Base-by-base conservation (phyloP, 768 basidiomycete genomes). In the Podaxis sp. region DNA sequence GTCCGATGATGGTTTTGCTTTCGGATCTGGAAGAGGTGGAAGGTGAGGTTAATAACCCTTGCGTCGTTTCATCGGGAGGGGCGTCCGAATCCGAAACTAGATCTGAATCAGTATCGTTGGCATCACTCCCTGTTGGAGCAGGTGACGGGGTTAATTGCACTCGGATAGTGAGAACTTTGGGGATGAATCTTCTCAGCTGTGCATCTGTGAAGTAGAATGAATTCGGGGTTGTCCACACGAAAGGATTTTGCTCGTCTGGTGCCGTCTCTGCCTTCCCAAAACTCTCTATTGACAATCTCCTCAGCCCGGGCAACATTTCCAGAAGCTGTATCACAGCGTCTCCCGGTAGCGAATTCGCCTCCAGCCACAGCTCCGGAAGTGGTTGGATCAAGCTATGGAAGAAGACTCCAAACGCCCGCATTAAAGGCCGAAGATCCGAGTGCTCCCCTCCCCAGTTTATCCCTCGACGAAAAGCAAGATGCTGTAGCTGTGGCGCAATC, bases 231-330 rank as follows among this genome's bases (percentile, higher is more conserved):
- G 46, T 27, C 57, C 57, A 50, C n/a, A 22, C 27, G 41, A 17
- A 27, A 24, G 49, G 36, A 22, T 2, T 11, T 13, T 12, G 22
- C 22, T 40, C 37, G 17, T 40, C 17, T 8, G 36, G 22, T 8
- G 19, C 22, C 47, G 24, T 8, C 6, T 37, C 47, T 7, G 11
- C 29, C 33, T 17, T 51, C 13, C 47, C 58, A n/a, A 37, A 27
- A 19, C 50, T 51, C 50, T 15, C 38, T 38, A 59, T 37, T 8
- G 58, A 59, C n/a, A 59, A 19, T 17, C 58, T 50, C 47, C 40
- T 50, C 36, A 59, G 25, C 17, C 58, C 58, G 9, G 58, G 58
- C 4, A 59, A 46, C 36, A 59, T 50, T 6, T 59, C 58, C 58
- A 59, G 22, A 36, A 51, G 22, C 17, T 29, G 19, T 15, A 51